Evolutionary conservation across 2,329 filamentous ascomycete species (phyloP).

Genomic region (Salinomyces thailandicus): DNA sequence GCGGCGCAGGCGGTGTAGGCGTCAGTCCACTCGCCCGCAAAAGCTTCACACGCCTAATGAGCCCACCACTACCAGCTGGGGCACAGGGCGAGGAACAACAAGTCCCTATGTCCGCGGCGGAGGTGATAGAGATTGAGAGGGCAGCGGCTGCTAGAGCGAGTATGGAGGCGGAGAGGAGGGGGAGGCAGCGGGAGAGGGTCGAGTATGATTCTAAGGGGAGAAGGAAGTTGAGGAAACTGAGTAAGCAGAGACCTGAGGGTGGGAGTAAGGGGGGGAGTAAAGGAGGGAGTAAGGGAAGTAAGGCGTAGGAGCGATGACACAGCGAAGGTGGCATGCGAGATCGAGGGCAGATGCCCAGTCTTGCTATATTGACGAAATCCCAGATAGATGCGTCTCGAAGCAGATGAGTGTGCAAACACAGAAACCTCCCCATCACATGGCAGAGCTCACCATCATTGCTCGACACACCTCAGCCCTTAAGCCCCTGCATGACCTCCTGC

Average conservation of each 20-base stretch:
- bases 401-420: too few relatives aligned
- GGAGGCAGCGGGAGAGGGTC: background rate
- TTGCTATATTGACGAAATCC: too few relatives aligned
- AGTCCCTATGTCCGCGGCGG: conserved; percentile 5
- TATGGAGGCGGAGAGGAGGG: conserved; percentile 3
- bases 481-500: conserved; percentile 35
- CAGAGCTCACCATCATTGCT: too few relatives aligned
- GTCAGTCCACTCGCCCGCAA: conserved; percentile 37
- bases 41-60: conserved; percentile 25
- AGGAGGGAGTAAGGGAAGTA: too few relatives aligned
- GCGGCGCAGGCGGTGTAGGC: too few relatives aligned
- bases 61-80: conserved; percentile 7
- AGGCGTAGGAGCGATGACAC: too few relatives aligned
- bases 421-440: too few relatives aligned
- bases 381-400: too few relatives aligned
- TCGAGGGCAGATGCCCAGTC: too few relatives aligned
- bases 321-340: too few relatives aligned
- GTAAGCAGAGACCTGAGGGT: background rate
- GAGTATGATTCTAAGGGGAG: background rate
- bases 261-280: background rate
- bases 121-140: conserved; percentile 8
- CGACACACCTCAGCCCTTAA: conserved; percentile 24
- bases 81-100: too few relatives aligned
- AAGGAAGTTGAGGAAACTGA: conserved; percentile 5
- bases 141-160: conserved; percentile 2